Base-by-base conservation (phyloP, 208 protist species). In the Leptomonas pyrrhocoris region DNA sequence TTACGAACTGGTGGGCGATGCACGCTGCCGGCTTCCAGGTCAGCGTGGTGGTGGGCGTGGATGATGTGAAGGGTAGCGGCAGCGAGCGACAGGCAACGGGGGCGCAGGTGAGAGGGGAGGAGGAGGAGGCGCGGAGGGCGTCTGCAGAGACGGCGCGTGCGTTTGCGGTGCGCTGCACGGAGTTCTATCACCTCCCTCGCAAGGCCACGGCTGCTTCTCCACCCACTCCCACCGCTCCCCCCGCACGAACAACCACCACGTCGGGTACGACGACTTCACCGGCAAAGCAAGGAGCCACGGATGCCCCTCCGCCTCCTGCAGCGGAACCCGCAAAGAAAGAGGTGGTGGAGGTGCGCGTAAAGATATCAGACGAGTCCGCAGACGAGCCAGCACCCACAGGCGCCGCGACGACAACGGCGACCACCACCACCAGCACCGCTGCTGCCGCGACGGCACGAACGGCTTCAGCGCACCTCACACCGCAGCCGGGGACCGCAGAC, bases 11-110 rank as follows among this genome's bases (percentile, higher is more conserved):
- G 72, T 63, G 63, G 48, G 56, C 72, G 2, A 49, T 77, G 15
- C 72, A 77, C 50, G 56, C 72, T 0, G 57, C 62, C 3, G 72
- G 72, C 34, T 60, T 77, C 30, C 63, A 61, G 13, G 63, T 77
- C 34, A 45, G 48, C 40, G 62, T 70, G 0, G 63, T 77, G 28
- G 72, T 77, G 1, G 72, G 72, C n/a, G 62, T 59, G 9, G 72
- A 51, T 0, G 72, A 77, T 43, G 15, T 7, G 45, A 49, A 40
- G 4, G 12, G 49, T 31, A 27, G 45, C 34, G n/a, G 42, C 8
- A 40, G 13, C 5, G 28, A 49, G 7, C 12, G 9, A 9, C 8
- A 42, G 28, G 34, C 56, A 28, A 16, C 16, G 15, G 40, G 15
- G 40, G 21, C 15, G 40, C 50, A 18, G 11, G 2, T 27, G 30